Evolutionary conservation across 2,329 filamentous ascomycete species (phyloP).

Genomic region (Pseudodiploospora longispora): DNA sequence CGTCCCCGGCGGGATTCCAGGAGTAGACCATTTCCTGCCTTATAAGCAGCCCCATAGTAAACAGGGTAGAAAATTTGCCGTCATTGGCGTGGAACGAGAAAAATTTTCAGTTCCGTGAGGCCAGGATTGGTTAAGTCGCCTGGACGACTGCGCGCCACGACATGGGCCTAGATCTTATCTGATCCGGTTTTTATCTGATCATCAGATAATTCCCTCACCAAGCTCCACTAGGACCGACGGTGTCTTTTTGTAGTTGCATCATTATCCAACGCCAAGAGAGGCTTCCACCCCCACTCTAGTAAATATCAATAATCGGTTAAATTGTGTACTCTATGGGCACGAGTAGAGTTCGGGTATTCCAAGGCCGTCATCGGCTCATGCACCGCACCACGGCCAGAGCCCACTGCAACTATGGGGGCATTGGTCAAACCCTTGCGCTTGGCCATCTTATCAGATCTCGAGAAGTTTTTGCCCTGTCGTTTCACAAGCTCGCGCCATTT

Average conservation of each 20-base stretch:
- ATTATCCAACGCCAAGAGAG: too few species aligned
- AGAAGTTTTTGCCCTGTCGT: slow-evolving; percentile 29
- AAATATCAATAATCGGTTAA: too few species aligned
- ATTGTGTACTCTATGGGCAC: too few species aligned
- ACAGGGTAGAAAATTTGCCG: too few species aligned
- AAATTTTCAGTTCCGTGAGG: slow-evolving; percentile 1
- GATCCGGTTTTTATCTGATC: slow-evolving; percentile 45
- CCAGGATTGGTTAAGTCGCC: not conserved
- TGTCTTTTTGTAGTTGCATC: too few species aligned
- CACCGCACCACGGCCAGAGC: not conserved
- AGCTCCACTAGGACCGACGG: slow-evolving; percentile 17
- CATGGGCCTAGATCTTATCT: slow-evolving; percentile 27
- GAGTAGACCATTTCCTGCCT: too few species aligned
- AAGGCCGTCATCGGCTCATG: slow-evolving; percentile 5
- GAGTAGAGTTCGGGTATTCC: not conserved
- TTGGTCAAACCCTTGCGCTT: too few species aligned
- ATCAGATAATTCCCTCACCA: slow-evolving; percentile 44
- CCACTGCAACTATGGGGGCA: too few species aligned
- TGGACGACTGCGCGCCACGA: slow-evolving; percentile 6
- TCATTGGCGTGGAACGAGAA: not conserved
- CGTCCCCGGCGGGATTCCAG: too few species aligned
- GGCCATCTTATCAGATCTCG: slow-evolving; percentile 45
- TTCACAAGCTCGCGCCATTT: not conserved
- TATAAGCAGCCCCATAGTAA: too few species aligned
- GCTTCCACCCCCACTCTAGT: too few species aligned